Evolutionary conservation across 148 eudicot genomes (phyloP), one percentile per base, ranked within the genome.

Genomic region (Rhododendron ferrugineum): DNA sequence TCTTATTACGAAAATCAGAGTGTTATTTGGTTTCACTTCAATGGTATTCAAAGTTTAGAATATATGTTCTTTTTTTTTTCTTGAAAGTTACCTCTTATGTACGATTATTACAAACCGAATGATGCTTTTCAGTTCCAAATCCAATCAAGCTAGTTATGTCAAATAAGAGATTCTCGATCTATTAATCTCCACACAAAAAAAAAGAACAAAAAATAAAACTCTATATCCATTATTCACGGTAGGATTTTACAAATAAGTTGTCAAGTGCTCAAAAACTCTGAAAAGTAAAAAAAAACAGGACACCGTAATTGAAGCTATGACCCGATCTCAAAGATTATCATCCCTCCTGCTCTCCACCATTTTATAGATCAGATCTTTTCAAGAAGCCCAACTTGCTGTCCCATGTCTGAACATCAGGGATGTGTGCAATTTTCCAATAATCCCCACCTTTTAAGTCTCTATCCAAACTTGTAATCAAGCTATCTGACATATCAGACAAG

Each of bases 371-470:
- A 5, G 1, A 15, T 0, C 1, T 1, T 56, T 4, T 56, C 62
- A n/a, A 56, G 5, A 0, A 3, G 62, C 62, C 62, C n/a, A 0
- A 20, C 1, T 5, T 20, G 9, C 1, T 3, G n/a, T 56, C n/a
- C 2, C 0, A 0, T 0, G 0, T 20, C 22, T 1, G 0, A 18
- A 56, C 23, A 0, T 1, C 0, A 56, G 62, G 22, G 23, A 56
- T 18, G 22, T 4, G 62, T 56, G 22, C 23, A 18, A 56, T 56
- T 56, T 56, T 18, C 62, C 62, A 16, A 20, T 20, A 56, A 56
- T 56, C 62, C n/a, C 62, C n/a, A 56, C 62, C n/a, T 20, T 20
- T 6, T 20, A 56, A 56, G 23, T 56, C 5, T 56, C 62, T 56
- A 5, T 56, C 0, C 62, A 56, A 56, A 18, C 62, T 20, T 18